Conservation (phyloP, 768 basidiomycete genomes). For the Rhodotorula graminis region DNA sequence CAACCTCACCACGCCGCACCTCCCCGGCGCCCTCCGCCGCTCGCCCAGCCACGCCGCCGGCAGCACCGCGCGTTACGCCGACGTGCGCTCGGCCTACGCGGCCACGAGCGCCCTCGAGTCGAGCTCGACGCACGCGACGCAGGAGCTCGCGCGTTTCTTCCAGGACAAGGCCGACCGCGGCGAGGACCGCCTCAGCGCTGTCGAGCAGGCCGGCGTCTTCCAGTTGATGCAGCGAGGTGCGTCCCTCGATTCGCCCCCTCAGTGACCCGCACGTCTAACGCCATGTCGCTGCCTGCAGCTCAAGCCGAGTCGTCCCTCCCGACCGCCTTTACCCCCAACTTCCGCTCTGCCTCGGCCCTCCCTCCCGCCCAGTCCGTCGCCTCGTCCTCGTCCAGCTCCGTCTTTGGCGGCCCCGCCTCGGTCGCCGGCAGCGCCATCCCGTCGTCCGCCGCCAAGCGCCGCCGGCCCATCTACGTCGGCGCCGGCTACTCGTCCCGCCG, state of each 20-base stretch:
- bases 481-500: slow-evolving; percentile 30
- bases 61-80: background rate
- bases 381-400: background rate
- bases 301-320: slow-evolving; percentile 12
- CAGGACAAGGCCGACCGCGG: slow-evolving; percentile 29
- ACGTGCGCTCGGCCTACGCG: background rate
- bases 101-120: background rate
- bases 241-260: too few species aligned
- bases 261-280: too few species aligned
- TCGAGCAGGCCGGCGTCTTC: slow-evolving; percentile 37
- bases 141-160: slow-evolving; percentile 34
- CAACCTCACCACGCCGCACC: slow-evolving; percentile 6
- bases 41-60: background rate
- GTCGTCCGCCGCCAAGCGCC: background rate
- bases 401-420: background rate
- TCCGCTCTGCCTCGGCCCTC: background rate
- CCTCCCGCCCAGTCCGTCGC: background rate
- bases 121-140: slow-evolving; percentile 9
- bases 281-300: background rate
- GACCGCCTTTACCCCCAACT: slow-evolving; percentile 36
- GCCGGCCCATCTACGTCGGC: slow-evolving; percentile 34
- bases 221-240: slow-evolving; percentile 35
- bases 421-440: background rate
- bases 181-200: slow-evolving; percentile 20
- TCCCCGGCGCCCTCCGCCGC: slow-evolving; percentile 6